These are phyloP conservation scores for Endocalyx cinctus DNA, from an alignment of 2,329 filamentous ascomycete genomes.

Conservation along the genomic window DNA sequence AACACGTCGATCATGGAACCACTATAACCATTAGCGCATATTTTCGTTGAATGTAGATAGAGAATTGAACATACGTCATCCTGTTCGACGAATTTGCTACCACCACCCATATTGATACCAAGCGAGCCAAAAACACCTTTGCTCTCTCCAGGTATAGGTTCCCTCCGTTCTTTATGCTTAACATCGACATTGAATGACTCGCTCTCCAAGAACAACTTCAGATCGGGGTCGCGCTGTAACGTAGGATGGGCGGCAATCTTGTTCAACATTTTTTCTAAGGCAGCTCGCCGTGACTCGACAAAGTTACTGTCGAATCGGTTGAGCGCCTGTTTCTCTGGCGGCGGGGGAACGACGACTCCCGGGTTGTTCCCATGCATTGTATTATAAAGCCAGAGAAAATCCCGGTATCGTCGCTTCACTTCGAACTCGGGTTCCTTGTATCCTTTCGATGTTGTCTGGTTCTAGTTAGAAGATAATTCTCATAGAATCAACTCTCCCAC, in stretches of 20 bases:
- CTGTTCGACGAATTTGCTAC: slow-evolving; percentile 92
- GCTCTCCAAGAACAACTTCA: slow-evolving; percentile 96
- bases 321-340: slow-evolving; percentile 96
- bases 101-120: slow-evolving; percentile 70
- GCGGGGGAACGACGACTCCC: slow-evolving; percentile 89
- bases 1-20: slow-evolving; percentile 95
- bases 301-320: slow-evolving; percentile 96
- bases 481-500: no score
- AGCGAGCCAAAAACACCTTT: slow-evolving; percentile 90
- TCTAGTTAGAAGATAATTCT: no score
- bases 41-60: background rate
- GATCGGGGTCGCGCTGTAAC: slow-evolving; percentile 84
- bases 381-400: slow-evolving; percentile 97
- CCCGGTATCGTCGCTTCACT: slow-evolving; percentile 88
- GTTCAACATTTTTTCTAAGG: slow-evolving; percentile 96
- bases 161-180: slow-evolving; percentile 93
- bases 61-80: slow-evolving; percentile 77
- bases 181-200: slow-evolving; percentile 94
- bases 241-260: slow-evolving; percentile 87
- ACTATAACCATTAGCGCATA: slow-evolving; percentile 44
- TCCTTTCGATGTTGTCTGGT: slow-evolving; percentile 86
- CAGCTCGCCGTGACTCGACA: slow-evolving; percentile 85
- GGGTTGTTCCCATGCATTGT: slow-evolving; percentile 92
- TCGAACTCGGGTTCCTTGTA: slow-evolving; percentile 91
- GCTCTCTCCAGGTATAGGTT: slow-evolving; percentile 79